Evolutionary conservation across 2,329 filamentous ascomycete species (phyloP).

Genomic region (Penicillium olsonii): DNA sequence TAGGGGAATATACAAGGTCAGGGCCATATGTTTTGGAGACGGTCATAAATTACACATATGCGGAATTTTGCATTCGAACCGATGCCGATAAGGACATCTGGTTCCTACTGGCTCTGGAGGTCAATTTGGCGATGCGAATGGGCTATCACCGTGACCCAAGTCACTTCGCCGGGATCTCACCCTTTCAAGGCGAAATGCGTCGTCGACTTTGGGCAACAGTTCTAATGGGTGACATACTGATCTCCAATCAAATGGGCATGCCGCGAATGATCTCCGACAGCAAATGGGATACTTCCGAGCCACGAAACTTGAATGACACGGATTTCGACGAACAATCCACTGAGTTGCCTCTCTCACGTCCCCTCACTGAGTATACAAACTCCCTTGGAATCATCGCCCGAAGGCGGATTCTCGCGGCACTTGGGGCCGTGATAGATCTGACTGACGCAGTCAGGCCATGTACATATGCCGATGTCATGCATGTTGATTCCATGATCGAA

Average conservation of each 20-base stretch:
- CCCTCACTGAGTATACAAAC: constrained; percentile 55
- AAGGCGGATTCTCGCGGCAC: constrained; percentile 29
- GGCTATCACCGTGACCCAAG: constrained; percentile 59
- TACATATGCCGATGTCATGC: constrained; percentile 32
- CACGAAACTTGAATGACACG: constrained; percentile 60
- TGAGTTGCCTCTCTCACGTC: constrained; percentile 54
- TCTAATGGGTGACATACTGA: constrained; percentile 58
- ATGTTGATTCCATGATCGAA: constrained; percentile 21
- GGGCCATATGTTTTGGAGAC: constrained; percentile 58
- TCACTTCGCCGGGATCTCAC: constrained; percentile 53
- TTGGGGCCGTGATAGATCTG: constrained; percentile 35
- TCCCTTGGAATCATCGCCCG: constrained; percentile 37
- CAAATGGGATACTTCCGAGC: constrained; percentile 59
- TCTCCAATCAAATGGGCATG: constrained; percentile 64
- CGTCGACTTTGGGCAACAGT: constrained; percentile 42
- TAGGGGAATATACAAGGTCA: constrained; percentile 57
- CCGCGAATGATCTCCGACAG: constrained; percentile 61
- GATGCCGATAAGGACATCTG: constrained; percentile 58
- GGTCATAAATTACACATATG: constrained; percentile 56
- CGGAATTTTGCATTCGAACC: constrained; percentile 53
- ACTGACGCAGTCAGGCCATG: constrained; percentile 26
- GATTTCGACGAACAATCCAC: constrained; percentile 56
- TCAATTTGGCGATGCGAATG: constrained; percentile 61
- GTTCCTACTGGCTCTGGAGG: constrained; percentile 54
- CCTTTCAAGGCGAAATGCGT: constrained; percentile 57